phyloP scores from a whole-genome alignment of 2,329 filamentous ascomycete genomes.

The Fusarium sp. region DNA sequence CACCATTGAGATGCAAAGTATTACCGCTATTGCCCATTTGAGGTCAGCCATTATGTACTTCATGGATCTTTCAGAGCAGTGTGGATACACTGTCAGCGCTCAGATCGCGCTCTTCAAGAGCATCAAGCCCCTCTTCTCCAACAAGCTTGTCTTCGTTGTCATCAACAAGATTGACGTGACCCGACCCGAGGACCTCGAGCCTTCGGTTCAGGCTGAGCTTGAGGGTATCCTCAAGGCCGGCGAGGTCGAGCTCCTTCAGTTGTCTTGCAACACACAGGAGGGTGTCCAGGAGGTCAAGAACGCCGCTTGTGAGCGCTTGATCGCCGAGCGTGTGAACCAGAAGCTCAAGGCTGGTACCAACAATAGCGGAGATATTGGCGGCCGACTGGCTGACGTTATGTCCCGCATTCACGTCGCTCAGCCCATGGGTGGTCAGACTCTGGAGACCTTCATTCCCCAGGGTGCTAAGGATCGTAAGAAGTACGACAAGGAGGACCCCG shows the following conservation, averaged over 20 bases:
- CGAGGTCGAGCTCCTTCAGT: slow-evolving; percentile 91
- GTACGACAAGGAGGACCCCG: slow-evolving; percentile 91
- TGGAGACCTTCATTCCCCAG: slow-evolving; percentile 90
- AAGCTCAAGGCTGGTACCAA: slow-evolving; percentile 94
- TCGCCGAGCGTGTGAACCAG: slow-evolving; percentile 92
- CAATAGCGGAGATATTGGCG: slow-evolving; percentile 79
- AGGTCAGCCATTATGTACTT: slow-evolving; percentile 97
- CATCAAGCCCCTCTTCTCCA: slow-evolving; percentile 96
- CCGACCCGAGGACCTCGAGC: slow-evolving; percentile 86
- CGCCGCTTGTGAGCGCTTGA: slow-evolving; percentile 89
- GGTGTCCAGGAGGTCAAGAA: slow-evolving; percentile 97
- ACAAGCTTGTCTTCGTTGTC: slow-evolving; percentile 96
- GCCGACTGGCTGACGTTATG: slow-evolving; percentile 89
- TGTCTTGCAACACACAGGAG: slow-evolving; percentile 95
- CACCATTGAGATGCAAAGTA: slow-evolving; percentile 98
- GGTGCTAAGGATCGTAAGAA: slow-evolving; percentile 84
- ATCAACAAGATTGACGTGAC: slow-evolving; percentile 98
- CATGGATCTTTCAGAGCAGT: slow-evolving; percentile 97
- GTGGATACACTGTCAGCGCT: slow-evolving; percentile 90
- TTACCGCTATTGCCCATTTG: slow-evolving; percentile 97
- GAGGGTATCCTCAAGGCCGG: slow-evolving; percentile 84
- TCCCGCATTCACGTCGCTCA: slow-evolving; percentile 97
- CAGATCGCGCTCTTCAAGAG: slow-evolving; percentile 96
- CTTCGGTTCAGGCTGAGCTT: slow-evolving; percentile 81
- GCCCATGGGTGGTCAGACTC: slow-evolving; percentile 82